Evolutionary conservation across 1,284 basidiomycete species (phyloP).

Genomic region (Trichosporon coremiiforme): DNA sequence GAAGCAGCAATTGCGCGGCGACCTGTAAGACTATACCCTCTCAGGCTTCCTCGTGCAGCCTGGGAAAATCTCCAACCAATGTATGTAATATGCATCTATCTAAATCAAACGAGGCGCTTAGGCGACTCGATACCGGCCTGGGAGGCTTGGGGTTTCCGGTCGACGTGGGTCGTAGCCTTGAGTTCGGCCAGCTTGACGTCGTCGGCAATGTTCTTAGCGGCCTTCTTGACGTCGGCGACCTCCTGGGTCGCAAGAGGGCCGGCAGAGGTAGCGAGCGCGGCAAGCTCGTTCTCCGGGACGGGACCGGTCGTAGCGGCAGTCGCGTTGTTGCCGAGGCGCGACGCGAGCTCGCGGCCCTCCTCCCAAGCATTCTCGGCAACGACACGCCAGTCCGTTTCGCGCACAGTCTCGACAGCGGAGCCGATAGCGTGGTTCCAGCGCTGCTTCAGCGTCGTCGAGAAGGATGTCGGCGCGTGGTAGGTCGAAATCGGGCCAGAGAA

Average conservation of each 20-base stretch:
- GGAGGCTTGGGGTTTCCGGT: conserved; percentile 23
- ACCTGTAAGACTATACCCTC: conserved; percentile 5
- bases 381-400: conserved; percentile 40
- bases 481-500: conserved; percentile 32
- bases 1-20: conserved; percentile 42
- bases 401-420: conserved; percentile 32
- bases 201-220: neutral
- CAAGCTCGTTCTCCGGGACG: conserved; percentile 4
- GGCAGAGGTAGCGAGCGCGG: neutral
- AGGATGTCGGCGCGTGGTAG: conserved; percentile 32
- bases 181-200: conserved; percentile 1
- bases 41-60: neutral
- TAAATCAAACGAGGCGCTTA: conserved; percentile 29
- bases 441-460: conserved; percentile 40
- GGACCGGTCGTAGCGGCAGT: neutral
- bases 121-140: conserved; percentile 23
- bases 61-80: neutral
- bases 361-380: conserved; percentile 33
- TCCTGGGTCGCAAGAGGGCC: neutral
- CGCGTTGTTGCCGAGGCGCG: neutral
- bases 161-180: conserved; percentile 16
- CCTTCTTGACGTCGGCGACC: conserved; percentile 8
- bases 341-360: conserved; percentile 19
- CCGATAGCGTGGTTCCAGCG: conserved; percentile 48
- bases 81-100: conserved; percentile 23